Conservation (phyloP, 352 stramenopile genomes). For the Phytophthora pisi region DNA sequence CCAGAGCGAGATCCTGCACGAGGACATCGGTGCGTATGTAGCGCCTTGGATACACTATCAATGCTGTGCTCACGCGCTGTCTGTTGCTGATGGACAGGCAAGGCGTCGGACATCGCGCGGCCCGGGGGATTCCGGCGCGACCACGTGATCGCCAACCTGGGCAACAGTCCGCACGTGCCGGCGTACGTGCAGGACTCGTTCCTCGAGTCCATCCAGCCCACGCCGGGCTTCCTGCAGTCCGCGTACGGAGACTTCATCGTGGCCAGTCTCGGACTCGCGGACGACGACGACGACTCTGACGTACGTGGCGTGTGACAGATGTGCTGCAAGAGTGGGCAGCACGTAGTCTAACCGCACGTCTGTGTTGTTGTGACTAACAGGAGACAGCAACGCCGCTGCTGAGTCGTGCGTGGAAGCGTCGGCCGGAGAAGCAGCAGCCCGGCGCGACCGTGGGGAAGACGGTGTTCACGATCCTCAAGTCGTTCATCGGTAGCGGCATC, state of each 20-base stretch:
- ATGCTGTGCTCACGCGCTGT: background rate
- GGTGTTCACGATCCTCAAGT: constrained; percentile 76
- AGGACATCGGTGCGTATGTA: constrained; percentile 47
- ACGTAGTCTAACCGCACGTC: background rate
- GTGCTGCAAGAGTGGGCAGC: background rate
- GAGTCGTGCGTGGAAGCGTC: constrained; percentile 34
- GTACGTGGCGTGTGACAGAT: constrained; percentile 33
- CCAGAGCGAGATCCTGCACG: constrained; percentile 60
- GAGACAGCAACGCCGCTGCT: constrained; percentile 51
- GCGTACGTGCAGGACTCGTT: constrained; percentile 58
- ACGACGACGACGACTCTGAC: constrained; percentile 47
- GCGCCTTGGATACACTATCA: too few species aligned
- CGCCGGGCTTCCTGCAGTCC: constrained; percentile 42
- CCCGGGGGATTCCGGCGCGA: constrained; percentile 61
- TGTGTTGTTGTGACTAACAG: constrained; percentile 10
- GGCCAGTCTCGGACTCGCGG: constrained; percentile 51
- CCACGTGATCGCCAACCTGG: constrained; percentile 54
- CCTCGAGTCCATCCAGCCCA: constrained; percentile 51
- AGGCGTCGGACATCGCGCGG: constrained; percentile 59
- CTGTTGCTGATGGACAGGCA: constrained; percentile 27
- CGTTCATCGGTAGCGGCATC: constrained; percentile 74
- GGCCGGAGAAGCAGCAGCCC: constrained; percentile 27
- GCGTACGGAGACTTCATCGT: constrained; percentile 66
- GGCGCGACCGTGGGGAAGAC: constrained; percentile 57
- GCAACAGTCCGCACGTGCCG: constrained; percentile 37